Evolutionary conservation across 306 rosid species (phyloP), one percentile per base, ranked within the genome.

Genomic region (Senna tora): DNA sequence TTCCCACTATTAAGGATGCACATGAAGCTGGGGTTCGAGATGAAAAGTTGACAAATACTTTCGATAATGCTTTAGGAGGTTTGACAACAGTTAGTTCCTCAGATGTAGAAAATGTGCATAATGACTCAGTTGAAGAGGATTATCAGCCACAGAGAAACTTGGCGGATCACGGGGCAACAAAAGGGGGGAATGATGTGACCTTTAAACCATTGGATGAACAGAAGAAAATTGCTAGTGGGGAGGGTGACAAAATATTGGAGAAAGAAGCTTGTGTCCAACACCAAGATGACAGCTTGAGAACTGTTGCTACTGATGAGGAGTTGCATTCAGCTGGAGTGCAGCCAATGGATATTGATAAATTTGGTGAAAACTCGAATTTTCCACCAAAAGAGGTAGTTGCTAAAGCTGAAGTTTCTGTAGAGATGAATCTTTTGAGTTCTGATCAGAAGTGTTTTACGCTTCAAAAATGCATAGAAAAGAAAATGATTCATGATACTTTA

Each of bases 21-120:
- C 55, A 10, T 46, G 85, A 73, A 73, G 77, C 65, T 51, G 82
- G 19, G 50, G 71, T 15, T 76, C 55, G 3, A 0, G 80, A 73
- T 70, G 76, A 67, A 6, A 47, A 67, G 20, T 36, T 57, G 42
- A 14, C 11, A 63, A 71, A 69, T 76, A 51, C 75, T 65, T 58
- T 5, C 22, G 79, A 74, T 39, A 77, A 77, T 73, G 83, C 72
- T 63, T 70, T 57, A 17, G 80, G 65, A 17, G 79, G 74, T 79
- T 70, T 61, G 2, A 67, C 71, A 20, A 65, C 41, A 3, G 80
- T 28, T 83, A 72, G 71, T 76, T 58, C 82, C 56, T 17, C 49
- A 41, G 71, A 68, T 54, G 80, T 45, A 59, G 82, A 75, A 71
- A 62, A 34, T 75, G 69, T 74, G 4, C 82, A 46, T 69, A 15